Evolutionary conservation across 108 stramenopile species (phyloP).

Genomic region (Ochromonas danica): DNA sequence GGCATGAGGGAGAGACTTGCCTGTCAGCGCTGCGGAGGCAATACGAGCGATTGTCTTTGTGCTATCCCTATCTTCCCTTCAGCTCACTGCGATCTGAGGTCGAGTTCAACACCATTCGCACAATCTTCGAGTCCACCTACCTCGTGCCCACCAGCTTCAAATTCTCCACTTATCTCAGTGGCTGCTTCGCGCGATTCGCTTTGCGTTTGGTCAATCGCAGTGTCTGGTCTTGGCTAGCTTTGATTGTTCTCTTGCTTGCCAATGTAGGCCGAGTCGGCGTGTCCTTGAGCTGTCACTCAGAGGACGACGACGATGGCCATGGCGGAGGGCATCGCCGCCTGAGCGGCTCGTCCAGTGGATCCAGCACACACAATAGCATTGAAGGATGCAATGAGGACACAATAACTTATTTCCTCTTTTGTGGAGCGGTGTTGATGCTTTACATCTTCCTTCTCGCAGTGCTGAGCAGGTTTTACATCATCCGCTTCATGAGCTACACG

Average conservation of each 20-base stretch:
- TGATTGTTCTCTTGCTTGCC: background rate
- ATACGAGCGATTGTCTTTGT: too few relatives aligned
- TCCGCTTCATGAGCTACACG: slow-evolving; percentile 13
- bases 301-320: background rate
- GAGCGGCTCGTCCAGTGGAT: slow-evolving; percentile 18
- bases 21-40: too few relatives aligned
- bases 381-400: background rate
- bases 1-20: too few relatives aligned
- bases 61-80: too few relatives aligned
- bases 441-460: background rate
- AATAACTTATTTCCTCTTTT: background rate
- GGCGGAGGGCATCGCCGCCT: slow-evolving; percentile 22
- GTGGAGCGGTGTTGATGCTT: background rate
- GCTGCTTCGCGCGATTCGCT: slow-evolving; percentile 27
- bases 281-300: slow-evolving; percentile 7
- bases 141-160: background rate
- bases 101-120: background rate
- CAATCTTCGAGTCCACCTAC: background rate
- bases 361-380: slow-evolving; percentile 9
- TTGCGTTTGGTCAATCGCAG: background rate
- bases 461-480: slow-evolving; percentile 15
- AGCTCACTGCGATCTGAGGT: background rate
- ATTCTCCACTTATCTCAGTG: slow-evolving; percentile 25
- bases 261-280: slow-evolving; percentile 6
- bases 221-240: background rate